Evolutionary conservation across 2,329 filamentous ascomycete genomes (phyloP), one percentile per base, ranked within the genome.

Genomic region (Diplodia mutila): DNA sequence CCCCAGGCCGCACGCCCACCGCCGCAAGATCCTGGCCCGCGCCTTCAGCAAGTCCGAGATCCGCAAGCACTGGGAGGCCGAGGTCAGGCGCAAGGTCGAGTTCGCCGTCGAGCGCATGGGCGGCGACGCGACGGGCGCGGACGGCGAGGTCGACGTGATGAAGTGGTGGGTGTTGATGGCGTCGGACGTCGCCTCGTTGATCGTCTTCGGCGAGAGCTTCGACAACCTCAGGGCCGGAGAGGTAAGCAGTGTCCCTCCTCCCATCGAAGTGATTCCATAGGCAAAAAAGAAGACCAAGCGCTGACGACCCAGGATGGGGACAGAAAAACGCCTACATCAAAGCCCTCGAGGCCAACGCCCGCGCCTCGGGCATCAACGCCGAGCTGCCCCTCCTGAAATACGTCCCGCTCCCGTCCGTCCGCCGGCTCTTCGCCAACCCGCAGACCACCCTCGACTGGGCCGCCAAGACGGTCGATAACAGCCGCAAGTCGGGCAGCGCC

Each of bases 81-180:
- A 72, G 34, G 74, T 82, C 3, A 71, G 73, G 34, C 70, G 75
- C 32, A 78, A 77, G 69, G 73, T 75, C 0, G 64, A 69, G 16
- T 68, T 79, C 12, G 76, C 75, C 4, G 74, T 81, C 0, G 25
- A 68, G 5, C 72, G 73, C 34, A 80, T 81, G 59, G 72, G 71
- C 27, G 63, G 67, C 1, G 69, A 71, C 49, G 73, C 73, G 16
- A 64, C 67, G 1, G 18, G 49, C 11, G n/a, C 7, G 16, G 2
- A 2, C 0, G 74, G 75, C 25, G 71, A 67, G n/a, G 75, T 75
- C 4, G 80, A 82, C 59, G 61, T 75, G 3, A 65, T 80, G 52
- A 77, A 80, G 61, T 74, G 78, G 78, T 77, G 73, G 73, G 79
- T 77, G 12, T 74, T 81, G 14, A 76, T 81, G 73, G 76, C 79